Percentiles rank a stretch among this genome's conserved stretches.
phyloP scores from a whole-genome alignment of 1,139 yeast species.

The Geotrichum armillariae region DNA sequence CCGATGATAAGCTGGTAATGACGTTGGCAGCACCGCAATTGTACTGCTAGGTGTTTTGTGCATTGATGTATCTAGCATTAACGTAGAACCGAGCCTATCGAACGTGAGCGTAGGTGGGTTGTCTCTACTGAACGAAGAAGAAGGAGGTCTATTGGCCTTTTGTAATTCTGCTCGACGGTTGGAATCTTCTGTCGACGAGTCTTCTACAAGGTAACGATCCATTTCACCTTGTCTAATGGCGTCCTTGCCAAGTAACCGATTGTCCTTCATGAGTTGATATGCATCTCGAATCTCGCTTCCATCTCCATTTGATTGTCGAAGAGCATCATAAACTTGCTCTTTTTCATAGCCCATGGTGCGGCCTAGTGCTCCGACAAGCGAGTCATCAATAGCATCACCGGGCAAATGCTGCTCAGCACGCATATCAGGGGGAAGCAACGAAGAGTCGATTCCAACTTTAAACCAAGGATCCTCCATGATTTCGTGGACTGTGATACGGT shows the following conservation, averaged over 20 bases:
- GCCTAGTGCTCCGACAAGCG: conserved; percentile 73
- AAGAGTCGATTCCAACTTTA: conserved; percentile 76
- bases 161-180: conserved; percentile 16
- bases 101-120: conserved; percentile 39
- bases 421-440: conserved; percentile 65
- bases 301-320: conserved; percentile 49
- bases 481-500: conserved; percentile 91
- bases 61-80: conserved; percentile 30
- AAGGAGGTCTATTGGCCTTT: conserved; percentile 20
- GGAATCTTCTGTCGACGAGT: conserved; percentile 24
- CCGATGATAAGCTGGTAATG: conserved; percentile 90
- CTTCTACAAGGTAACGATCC: conserved; percentile 37
- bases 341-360: conserved; percentile 91
- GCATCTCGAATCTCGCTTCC: conserved; percentile 87
- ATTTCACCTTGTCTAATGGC: conserved; percentile 34
- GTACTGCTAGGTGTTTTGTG: conserved; percentile 51
- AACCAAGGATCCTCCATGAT: conserved; percentile 98
- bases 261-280: conserved; percentile 83
- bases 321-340: conserved; percentile 80
- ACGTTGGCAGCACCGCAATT: conserved; percentile 89
- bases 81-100: conserved; percentile 37
- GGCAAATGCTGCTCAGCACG: conserved; percentile 39
- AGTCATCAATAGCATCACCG: conserved; percentile 61
- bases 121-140: conserved; percentile 26
- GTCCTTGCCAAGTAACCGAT: conserved; percentile 50